Base-by-base conservation (phyloP, 2,329 filamentous ascomycete species). In the Dendrostoma leiphaemia region DNA sequence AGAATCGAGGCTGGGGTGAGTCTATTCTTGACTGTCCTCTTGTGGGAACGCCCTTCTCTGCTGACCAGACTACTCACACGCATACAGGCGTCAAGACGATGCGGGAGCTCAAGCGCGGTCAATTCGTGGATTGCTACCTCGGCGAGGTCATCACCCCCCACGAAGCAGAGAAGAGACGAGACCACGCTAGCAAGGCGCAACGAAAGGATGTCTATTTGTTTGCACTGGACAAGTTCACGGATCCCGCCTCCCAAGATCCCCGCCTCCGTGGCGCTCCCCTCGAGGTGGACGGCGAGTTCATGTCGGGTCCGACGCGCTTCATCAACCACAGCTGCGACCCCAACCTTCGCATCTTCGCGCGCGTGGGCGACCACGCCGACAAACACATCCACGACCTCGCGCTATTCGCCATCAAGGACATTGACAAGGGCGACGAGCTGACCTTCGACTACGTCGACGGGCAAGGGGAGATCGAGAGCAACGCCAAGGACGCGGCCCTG, bases 251-350 rank as follows among this genome's bases (percentile, higher is more conserved):
- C 1, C 71, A 77, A 9, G 82, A 86, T 56, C 71, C 74, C n/a
- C 73, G 82, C 1, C 74, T 88, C 0, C 74, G 76, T 3, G 79
- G 77, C 0, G 72, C 78, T 6, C 77, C 83, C 15, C 70, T 88
- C 4, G 83, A 85, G 59, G 79, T 85, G 0, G 84, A 86, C 53
- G 90, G 90, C 10, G 86, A 92, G 66, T 88, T 88, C 67, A 84
- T 86, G 75, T 89, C 89, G 1, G 89, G 89, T 0, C 88, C 89
- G 0, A 90, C 88, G 0, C 81, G 89, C 3, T 94, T 93, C 69
- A 88, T 93, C 67, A 94, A 94, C 63, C 90, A 94, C 67, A 88
- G 83, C 2, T 93, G 90, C 66, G 82, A 89, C 4, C 89, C 90
- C 0, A 93, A 92, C 63, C 79, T 91, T 64, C 78, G 87, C 13